Base-by-base conservation (phyloP, 1,139 yeast genomes). In the Yamadazyma blattariae region DNA sequence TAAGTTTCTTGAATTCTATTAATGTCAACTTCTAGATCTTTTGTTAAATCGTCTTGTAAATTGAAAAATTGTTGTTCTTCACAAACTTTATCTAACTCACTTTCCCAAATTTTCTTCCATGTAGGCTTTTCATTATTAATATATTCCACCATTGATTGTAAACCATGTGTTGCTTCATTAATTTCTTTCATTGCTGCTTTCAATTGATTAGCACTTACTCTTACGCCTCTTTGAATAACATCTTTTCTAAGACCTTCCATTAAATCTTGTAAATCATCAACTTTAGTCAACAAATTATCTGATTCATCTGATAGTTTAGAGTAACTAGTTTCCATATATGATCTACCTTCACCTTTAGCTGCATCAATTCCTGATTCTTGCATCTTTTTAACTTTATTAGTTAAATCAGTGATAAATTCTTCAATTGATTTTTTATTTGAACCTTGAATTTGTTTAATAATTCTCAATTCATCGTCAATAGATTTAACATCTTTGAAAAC, bases 31-130 rank as follows among this genome's bases (percentile, higher is more conserved):
- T 77, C 77, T 47, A 92, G 63, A 54, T 92, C 95, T 25, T 71
- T 74, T 4, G 90, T 77, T 42, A 92, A 73, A 45, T 87, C 96
- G 50, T 87, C 96, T 56, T 92, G 97, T 22, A 89, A 71, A 42
- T 86, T 85, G 61, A 90, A 79, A 54, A 88, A 88, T 47, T 90
- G 95, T 56, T 92, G 97, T 51, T 90, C 97, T 48, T 88, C 96
- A 43, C 96, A 85, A 16, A 92, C 94, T 30, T 82, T 82, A 46
- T 88, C 95, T 40, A 92, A 71, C 52, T 90, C 97, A 5, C 82
- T 68, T 56, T 90, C 96, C 97, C 98, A 92, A 19, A 88, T 82
- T 48, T 78, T 79, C 54, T 88, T 86, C 96, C 97, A 89, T 26
- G 79, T 79, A 4, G 89, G 82, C 47, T 84, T 84, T 52, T 89